Evolutionary conservation across 345 rosid species (phyloP).

Genomic region (Moricandia moricandioides): DNA sequence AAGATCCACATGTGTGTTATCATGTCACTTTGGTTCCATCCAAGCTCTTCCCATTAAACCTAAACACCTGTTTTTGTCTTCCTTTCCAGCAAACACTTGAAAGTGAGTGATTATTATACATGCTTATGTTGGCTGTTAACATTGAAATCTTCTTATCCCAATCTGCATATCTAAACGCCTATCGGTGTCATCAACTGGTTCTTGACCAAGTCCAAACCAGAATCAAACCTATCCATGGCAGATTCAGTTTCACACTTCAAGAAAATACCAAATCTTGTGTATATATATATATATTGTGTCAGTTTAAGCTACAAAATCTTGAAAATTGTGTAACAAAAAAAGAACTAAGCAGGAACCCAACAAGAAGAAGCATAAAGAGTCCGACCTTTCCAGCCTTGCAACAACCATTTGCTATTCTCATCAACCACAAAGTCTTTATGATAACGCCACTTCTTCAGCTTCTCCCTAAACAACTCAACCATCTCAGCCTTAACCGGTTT

Average conservation of each 20-base stretch:
- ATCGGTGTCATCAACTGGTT: neutral
- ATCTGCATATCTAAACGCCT: neutral
- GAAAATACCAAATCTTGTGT: neutral
- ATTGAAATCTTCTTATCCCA: too few relatives aligned
- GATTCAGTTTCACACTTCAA: neutral
- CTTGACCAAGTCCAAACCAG: neutral
- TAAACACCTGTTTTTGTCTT: too few relatives aligned
- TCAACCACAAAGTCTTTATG: neutral
- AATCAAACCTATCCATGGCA: neutral
- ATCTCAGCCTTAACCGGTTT: neutral
- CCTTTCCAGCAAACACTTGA: too few relatives aligned
- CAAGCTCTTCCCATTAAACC: neutral
- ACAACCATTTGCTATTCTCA: neutral
- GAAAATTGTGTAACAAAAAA: neutral
- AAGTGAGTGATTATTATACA: too few relatives aligned
- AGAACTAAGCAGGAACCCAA: neutral
- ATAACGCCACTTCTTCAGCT: neutral
- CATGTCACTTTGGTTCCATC: too few relatives aligned
- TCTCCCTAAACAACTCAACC: neutral
- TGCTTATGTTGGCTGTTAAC: too few relatives aligned
- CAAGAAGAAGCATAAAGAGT: neutral
- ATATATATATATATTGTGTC: neutral
- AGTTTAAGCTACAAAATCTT: neutral
- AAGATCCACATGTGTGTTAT: too few relatives aligned
- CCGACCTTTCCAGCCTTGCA: neutral